A percentile compares a stretch with the other conserved stretches of the same genome.
These are phyloP conservation scores for Phytophthora multivora DNA, from an alignment of 352 stramenopile genomes.

Conservation along the genomic window DNA sequence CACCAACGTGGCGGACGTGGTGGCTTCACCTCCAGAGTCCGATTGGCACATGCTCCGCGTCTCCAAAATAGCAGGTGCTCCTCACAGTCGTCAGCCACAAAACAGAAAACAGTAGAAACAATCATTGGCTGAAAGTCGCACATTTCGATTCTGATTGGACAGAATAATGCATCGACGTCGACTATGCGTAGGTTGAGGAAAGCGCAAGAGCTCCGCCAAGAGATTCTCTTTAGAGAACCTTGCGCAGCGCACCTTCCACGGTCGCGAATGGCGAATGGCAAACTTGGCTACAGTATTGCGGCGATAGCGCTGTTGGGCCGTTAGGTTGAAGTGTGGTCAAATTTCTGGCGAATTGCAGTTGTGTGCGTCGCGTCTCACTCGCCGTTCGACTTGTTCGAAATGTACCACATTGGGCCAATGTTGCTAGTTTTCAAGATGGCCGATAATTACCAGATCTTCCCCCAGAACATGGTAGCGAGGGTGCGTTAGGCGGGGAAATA, in stretches of 20 bases:
- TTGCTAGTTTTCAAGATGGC: constrained; percentile 25
- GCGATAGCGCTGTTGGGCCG: not conserved
- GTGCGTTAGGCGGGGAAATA: constrained; percentile 41
- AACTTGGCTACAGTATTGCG: not conserved
- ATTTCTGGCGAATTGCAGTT: not conserved
- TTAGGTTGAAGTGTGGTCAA: constrained; percentile 14
- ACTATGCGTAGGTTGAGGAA: not conserved
- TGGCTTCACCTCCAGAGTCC: constrained; percentile 17
- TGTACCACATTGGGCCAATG: not conserved
- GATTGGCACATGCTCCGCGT: constrained; percentile 26
- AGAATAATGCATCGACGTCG: not conserved
- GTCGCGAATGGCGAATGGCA: not conserved
- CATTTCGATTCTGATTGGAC: constrained; percentile 11
- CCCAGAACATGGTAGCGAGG: constrained; percentile 43
- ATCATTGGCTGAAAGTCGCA: constrained; percentile 27
- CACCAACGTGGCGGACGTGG: constrained; percentile 14
- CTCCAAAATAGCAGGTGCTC: constrained; percentile 23
- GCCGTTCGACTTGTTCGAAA: not conserved
- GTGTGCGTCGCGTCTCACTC: constrained; percentile 3
- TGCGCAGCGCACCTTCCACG: not conserved
- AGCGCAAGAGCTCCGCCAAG: not conserved
- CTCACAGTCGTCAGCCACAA: constrained; percentile 27
- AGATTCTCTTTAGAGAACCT: no score
- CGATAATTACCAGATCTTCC: constrained; percentile 57
- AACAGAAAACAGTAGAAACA: constrained; percentile 21